These are phyloP conservation scores for Aureobasidium melanogenum DNA, from an alignment of 2,329 filamentous ascomycete genomes.

Conservation along the genomic window DNA sequence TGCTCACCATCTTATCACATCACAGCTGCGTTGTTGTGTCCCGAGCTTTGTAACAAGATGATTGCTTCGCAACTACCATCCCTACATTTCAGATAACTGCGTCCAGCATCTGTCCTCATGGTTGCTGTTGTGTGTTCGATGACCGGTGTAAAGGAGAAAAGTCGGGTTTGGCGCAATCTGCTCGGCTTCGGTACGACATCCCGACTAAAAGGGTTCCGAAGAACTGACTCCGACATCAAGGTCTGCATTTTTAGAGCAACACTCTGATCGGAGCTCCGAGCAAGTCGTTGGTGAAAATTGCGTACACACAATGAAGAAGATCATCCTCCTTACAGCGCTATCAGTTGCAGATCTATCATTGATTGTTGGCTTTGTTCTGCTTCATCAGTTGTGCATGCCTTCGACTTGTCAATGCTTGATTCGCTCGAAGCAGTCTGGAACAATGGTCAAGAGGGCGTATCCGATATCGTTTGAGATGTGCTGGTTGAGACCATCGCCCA, in stretches of 20 bases:
- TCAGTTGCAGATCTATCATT: too few species aligned
- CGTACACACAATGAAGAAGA: not conserved
- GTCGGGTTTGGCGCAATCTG: slow-evolving; percentile 5
- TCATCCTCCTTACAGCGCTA: not conserved
- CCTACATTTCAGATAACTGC: too few species aligned
- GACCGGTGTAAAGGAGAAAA: not conserved
- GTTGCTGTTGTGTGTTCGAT: not conserved
- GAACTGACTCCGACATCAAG: not conserved
- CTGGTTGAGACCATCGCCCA: not conserved
- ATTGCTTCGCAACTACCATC: not conserved
- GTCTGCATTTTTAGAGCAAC: not conserved
- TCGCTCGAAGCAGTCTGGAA: not conserved
- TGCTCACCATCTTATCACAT: not conserved
- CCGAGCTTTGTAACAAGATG: not conserved
- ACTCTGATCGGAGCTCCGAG: not conserved
- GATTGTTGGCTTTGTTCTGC: not conserved
- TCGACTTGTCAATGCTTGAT: not conserved
- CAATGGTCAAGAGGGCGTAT: not conserved
- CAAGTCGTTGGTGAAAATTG: not conserved
- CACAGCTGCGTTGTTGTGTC: not conserved
- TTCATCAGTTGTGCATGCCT: not conserved
- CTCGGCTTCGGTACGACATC: slow-evolving; percentile 1
- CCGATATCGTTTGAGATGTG: not conserved
- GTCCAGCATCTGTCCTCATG: not conserved
- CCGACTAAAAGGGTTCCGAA: slow-evolving; percentile 2